These are phyloP conservation scores for Tetrapisispora namnaoensis DNA, from an alignment of 805 yeast species.

Conservation along the genomic window DNA sequence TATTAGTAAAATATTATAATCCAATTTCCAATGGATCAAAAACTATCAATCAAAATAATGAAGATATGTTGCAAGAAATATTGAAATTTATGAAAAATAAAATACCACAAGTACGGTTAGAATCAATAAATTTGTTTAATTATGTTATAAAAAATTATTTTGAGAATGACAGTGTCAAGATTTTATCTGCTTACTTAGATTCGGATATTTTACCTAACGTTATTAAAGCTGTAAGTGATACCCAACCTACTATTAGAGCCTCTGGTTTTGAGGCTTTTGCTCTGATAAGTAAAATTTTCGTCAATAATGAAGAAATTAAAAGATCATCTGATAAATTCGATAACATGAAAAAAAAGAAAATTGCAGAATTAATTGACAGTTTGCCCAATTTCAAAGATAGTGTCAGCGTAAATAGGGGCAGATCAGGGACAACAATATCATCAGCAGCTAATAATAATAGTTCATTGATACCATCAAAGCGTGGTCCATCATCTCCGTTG, in stretches of 20 bases:
- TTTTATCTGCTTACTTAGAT: conserved; percentile 5
- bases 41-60: conserved; percentile 7
- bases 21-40: conserved; percentile 8
- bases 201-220: conserved; percentile 27
- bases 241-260: conserved; percentile 75
- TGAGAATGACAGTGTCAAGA: conserved; percentile 11
- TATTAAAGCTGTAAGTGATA: conserved; percentile 62
- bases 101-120: conserved; percentile 73
- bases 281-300: conserved; percentile 71
- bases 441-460: conserved; percentile 3
- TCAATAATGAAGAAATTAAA: conserved; percentile 47
- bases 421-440: conserved; percentile 3
- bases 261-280: conserved; percentile 74
- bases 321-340: conserved; percentile 61
- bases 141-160: conserved; percentile 42
- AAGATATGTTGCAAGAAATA: conserved; percentile 47
- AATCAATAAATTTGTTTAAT: conserved; percentile 53
- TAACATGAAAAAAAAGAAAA: conserved; percentile 61
- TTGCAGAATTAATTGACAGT: conserved; percentile 45
- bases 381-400: background rate
- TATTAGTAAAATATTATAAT: conserved; percentile 47
- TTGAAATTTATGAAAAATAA: conserved; percentile 56
- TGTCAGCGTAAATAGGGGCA: conserved; percentile 3
- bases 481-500: conserved; percentile 64
- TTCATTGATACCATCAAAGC: conserved; percentile 48